These are phyloP conservation scores for Xylaria bambusicola DNA, from an alignment of 495 filamentous ascomycete species.

Conservation along the genomic window DNA sequence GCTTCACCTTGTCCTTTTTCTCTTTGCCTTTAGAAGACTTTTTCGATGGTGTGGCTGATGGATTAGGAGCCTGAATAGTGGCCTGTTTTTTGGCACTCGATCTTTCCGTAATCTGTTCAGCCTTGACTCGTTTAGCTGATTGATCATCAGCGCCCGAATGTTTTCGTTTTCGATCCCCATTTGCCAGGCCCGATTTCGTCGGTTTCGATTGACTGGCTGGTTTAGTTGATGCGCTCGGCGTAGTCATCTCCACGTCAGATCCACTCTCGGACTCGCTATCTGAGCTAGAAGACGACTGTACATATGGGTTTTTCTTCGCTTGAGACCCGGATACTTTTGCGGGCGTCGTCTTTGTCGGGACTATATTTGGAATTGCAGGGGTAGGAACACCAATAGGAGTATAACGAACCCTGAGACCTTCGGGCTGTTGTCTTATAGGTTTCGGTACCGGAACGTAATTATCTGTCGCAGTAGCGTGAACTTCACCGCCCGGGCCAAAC, in stretches of 20 bases:
- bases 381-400: conserved; percentile 44
- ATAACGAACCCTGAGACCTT: conserved; percentile 46
- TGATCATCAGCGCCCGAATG: conserved; percentile 18
- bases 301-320: background rate
- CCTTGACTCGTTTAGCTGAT: conserved; percentile 26
- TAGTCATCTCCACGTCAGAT: conserved; percentile 36
- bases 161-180: conserved; percentile 31
- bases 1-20: conserved; percentile 19
- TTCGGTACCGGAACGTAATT: conserved; percentile 28
- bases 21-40: conserved; percentile 19
- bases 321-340: background rate
- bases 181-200: conserved; percentile 21
- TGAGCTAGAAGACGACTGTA: conserved; percentile 20
- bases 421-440: conserved; percentile 45
- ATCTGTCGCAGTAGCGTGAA: conserved; percentile 25
- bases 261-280: conserved; percentile 30
- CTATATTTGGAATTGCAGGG: conserved; percentile 2
- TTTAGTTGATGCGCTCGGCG: background rate
- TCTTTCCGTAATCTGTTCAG: conserved; percentile 3
- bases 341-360: background rate
- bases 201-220: conserved; percentile 19
- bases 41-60: conserved; percentile 20
- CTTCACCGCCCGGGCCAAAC: conserved; percentile 35
- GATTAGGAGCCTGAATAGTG: background rate
- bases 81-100: conserved; percentile 13